Conservation (phyloP, 257 asterid genomes). For the Plantago ovata region DNA sequence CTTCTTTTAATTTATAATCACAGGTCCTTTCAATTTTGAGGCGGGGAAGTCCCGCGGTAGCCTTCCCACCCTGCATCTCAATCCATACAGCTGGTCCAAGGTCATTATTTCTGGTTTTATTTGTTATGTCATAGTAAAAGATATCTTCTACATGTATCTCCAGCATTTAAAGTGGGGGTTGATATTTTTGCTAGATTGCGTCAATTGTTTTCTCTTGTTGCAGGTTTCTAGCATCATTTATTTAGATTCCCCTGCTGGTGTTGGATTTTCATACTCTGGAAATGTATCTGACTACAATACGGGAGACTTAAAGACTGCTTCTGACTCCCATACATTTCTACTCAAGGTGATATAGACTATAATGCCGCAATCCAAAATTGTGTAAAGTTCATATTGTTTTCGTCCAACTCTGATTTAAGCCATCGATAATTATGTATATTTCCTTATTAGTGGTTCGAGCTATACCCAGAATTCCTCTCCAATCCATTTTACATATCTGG, state of each 20-base stretch:
- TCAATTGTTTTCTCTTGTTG: not conserved
- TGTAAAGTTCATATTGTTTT: conserved; percentile 5
- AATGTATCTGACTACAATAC: conserved; percentile 65
- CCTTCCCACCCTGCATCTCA: conserved; percentile 76
- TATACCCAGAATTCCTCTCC: conserved; percentile 67
- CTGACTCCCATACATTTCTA: conserved; percentile 74
- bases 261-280: conserved; percentile 77
- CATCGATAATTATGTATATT: conserved; percentile 9
- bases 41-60: conserved; percentile 46
- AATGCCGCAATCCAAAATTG: not conserved
- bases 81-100: conserved; percentile 96
- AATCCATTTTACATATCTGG: conserved; percentile 82
- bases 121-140: not conserved
- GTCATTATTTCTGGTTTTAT: conserved; percentile 32
- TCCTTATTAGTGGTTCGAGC: conserved; percentile 79
- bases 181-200: not conserved
- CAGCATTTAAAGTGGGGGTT: not conserved
- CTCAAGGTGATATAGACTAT: conserved; percentile 52
- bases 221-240: conserved; percentile 78
- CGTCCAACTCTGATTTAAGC: conserved; percentile 1
- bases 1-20: conserved; percentile 12
- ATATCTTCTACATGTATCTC: not conserved
- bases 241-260: conserved; percentile 95
- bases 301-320: conserved; percentile 78
- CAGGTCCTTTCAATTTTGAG: conserved; percentile 94